A percentile compares a stretch with the other conserved stretches of the same genome.
Evolutionary conservation across 2,329 filamentous ascomycete species (phyloP).

Genomic region (Aspergillus phoenicis): DNA sequence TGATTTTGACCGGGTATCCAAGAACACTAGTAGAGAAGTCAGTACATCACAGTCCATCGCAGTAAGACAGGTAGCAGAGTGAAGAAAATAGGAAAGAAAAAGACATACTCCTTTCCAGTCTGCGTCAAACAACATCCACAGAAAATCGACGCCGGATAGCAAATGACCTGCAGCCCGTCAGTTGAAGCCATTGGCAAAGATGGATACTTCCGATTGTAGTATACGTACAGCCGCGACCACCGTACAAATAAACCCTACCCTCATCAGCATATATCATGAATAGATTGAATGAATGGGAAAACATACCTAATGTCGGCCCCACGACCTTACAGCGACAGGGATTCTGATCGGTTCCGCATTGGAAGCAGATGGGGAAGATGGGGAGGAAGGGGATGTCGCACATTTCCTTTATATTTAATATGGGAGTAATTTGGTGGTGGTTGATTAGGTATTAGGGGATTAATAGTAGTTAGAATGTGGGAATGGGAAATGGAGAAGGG

Average conservation of each 20-base stretch:
- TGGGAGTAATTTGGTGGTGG: not conserved
- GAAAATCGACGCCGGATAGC: conserved; percentile 58
- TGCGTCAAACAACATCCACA: conserved; percentile 61
- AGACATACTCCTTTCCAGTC: conserved; percentile 55
- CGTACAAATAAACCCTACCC: conserved; percentile 47
- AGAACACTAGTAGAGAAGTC: conserved; percentile 47
- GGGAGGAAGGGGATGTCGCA: conserved; percentile 47
- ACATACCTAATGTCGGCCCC: conserved; percentile 55
- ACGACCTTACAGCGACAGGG: conserved; percentile 61
- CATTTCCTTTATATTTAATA: conserved; percentile 29
- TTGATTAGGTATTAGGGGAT: not conserved
- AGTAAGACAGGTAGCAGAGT: not conserved
- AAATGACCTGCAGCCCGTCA: conserved; percentile 46
- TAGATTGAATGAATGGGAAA: not conserved
- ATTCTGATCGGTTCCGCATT: conserved; percentile 60
- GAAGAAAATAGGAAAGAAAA: not conserved
- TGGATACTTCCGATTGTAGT: too few species aligned
- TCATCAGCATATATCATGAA: not conserved
- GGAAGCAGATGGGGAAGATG: conserved; percentile 56
- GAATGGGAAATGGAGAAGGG: not conserved
- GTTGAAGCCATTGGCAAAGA: too few species aligned
- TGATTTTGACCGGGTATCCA: conserved; percentile 55
- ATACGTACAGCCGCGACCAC: conserved; percentile 54
- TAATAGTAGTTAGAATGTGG: not conserved
- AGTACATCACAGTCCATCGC: not conserved